A percentile compares a stretch with the other conserved stretches of the same genome.
These are phyloP conservation scores for Cladobotryum mycophilum DNA, from an alignment of 2,329 filamentous ascomycete species.

Conservation along the genomic window DNA sequence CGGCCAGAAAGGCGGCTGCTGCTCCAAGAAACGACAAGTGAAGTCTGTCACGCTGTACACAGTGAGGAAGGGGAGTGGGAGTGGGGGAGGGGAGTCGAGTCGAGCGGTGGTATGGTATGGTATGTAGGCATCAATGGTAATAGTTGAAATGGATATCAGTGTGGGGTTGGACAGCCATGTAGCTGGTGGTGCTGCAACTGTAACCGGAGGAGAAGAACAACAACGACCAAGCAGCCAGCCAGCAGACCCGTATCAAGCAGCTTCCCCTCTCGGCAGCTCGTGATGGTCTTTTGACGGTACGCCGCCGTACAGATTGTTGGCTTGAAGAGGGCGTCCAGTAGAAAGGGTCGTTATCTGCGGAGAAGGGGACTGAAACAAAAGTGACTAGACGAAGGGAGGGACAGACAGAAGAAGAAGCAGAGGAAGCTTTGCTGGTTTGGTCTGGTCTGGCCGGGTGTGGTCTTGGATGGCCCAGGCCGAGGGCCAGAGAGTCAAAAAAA, in stretches of 20 bases:
- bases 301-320: background rate
- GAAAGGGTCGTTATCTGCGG: background rate
- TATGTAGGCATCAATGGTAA: slow-evolving; percentile 1
- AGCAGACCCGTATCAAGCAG: background rate
- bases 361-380: background rate
- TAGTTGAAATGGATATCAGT: background rate
- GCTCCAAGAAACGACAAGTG: slow-evolving; percentile 10
- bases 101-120: background rate
- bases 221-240: slow-evolving; percentile 3
- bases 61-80: slow-evolving; percentile 3
- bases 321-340: background rate
- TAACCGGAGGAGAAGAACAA: background rate
- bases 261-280: slow-evolving; percentile 1
- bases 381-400: background rate
- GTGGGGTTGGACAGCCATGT: background rate
- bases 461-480: background rate
- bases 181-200: background rate
- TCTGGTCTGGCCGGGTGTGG: background rate
- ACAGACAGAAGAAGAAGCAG: background rate
- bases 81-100: slow-evolving; percentile 1
- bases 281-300: slow-evolving; percentile 1
- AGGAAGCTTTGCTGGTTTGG: background rate
- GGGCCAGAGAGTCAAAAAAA: slow-evolving; percentile 8
- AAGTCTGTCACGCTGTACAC: slow-evolving; percentile 2
- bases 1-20: slow-evolving; percentile 19